phyloP scores from a whole-genome alignment of 2,329 filamentous ascomycete genomes.

The Aspergillus sp. region DNA sequence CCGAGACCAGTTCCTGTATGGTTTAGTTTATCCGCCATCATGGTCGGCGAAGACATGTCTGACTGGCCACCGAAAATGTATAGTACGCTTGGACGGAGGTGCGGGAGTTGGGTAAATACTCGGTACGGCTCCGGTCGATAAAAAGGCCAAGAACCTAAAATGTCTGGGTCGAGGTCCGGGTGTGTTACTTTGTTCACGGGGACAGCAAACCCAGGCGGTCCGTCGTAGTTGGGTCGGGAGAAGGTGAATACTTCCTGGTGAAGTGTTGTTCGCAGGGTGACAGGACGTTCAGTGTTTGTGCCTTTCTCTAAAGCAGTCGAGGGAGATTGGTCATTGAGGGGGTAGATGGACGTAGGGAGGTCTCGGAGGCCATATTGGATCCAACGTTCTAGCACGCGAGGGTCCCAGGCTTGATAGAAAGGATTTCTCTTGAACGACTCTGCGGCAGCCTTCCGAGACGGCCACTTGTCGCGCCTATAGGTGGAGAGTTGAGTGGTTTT shows the following conservation, averaged over 20 bases:
- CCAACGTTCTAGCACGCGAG: conserved; percentile 73
- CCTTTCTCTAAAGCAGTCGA: not conserved
- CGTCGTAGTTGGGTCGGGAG: conserved; percentile 55
- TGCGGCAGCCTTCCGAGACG: conserved; percentile 68
- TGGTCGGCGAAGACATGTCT: conserved; percentile 39
- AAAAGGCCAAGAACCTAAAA: conserved; percentile 38
- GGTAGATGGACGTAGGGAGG: conserved; percentile 59
- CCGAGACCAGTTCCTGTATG: conserved; percentile 42
- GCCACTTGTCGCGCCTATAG: conserved; percentile 77
- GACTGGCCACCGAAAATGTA: conserved; percentile 48
- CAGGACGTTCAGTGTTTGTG: conserved; percentile 42
- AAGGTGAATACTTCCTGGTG: conserved; percentile 74
- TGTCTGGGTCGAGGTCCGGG: conserved; percentile 45
- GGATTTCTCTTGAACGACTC: conserved; percentile 65
- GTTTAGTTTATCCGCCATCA: conserved; percentile 43
- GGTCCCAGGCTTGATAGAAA: conserved; percentile 83
- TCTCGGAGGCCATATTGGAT: conserved; percentile 72
- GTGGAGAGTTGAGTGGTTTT: conserved; percentile 59
- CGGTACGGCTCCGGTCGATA: conserved; percentile 44
- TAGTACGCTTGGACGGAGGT: conserved; percentile 47
- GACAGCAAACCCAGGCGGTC: conserved; percentile 48
- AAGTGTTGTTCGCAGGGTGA: conserved; percentile 75
- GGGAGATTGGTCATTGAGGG: conserved; percentile 22
- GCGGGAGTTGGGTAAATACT: conserved; percentile 41
- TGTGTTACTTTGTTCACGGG: conserved; percentile 44